Base-by-base conservation (phyloP, 2,329 filamentous ascomycete species). In the Colletotrichum sp. region DNA sequence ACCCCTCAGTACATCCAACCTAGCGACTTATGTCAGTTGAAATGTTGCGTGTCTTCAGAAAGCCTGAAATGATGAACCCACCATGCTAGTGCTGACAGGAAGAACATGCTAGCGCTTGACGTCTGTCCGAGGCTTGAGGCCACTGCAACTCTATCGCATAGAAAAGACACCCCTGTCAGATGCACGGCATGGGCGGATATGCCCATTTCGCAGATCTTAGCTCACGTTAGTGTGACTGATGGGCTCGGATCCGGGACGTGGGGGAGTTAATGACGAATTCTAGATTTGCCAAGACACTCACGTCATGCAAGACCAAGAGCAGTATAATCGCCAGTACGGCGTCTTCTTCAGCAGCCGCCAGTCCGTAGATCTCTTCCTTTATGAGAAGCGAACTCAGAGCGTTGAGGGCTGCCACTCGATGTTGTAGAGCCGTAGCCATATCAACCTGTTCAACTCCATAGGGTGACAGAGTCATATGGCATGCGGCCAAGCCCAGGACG, bases 1-100 rank as follows among this genome's bases (percentile, higher is more conserved):
- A 0, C 82, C 81, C 30, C 80, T 78, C 7, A 83, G 52, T 68
- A 83, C 78, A 8, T 83, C 81, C 12, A 83, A 15, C 81, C 81
- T 82, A 12, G 4, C 16, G 21, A 24, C 6, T 3, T 8, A 21
- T 30, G 36, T 65, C 44, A 65, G 13, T 65, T 18, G 13, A 13
- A 44, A 52, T 13, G 44, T 52, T 52, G 44, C 44, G 44, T 6
- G 44, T 24, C 18, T 65, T 36, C 21, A 49, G 21, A 65, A 49
- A 28, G 15, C 16, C 36, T 30, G 8, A 3, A 16, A 5, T 6
- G 24, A 10, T 62, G 26, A n/a, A 57, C 69, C 67, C 76, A 81
- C 81, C 81, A 82, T 8, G 81, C 71, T 5, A 82, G 30, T 0
- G 80, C 77, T 0, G 81, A 80, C 12, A 82, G 24, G 6, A 82